Evolutionary conservation across 495 filamentous ascomycete genomes (phyloP), one percentile per base, ranked within the genome.

Genomic region (Penicillium goetzii): DNA sequence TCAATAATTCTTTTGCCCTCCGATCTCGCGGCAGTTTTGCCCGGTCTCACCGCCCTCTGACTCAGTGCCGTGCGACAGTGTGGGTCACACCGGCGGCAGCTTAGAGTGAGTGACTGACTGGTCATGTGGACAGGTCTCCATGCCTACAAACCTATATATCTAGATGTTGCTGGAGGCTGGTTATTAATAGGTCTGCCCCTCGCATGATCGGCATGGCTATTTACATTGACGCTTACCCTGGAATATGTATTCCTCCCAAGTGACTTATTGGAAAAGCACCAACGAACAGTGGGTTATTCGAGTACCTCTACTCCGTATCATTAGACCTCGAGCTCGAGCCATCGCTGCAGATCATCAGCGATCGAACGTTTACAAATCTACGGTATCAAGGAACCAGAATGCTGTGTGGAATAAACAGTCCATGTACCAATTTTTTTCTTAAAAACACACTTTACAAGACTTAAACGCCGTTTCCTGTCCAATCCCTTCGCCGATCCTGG

Each of bases 1-100:
- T 72, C 72, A 71, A 58, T 60, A 56, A 64, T 67, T 65, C 63
- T 51, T 68, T 70, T 60, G 58, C 72, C 66, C 74, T 75, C 76
- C 76, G 76, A 75, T 73, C 65, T 78, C 76, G 76, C 74, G 69
- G 68, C 66, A 67, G 61, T 62, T 66, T 40, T 10, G n/a, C n/a
- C n/a, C n/a, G 36, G 7, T 1, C 40, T 72, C 45, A 72, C 69
- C 69, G 69, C 69, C 61, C 59, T 60, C 56, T 68, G 66, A 65
- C 36, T 70, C 66, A 59, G 54, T 58, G 45, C 45, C 2, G 1
- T 32, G 30, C 30, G 30, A 8, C 30, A 4, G 4, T 19, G n/a
- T 8, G 15, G 34, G 40, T 52, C 41, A 59, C 58, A 62, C 14
- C 41, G 30, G n/a, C 30, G 25, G 23, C 54, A 32, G 30, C 30